Conservation (phyloP, 164 flowering plant species). For the Nymphaea colorata region DNA sequence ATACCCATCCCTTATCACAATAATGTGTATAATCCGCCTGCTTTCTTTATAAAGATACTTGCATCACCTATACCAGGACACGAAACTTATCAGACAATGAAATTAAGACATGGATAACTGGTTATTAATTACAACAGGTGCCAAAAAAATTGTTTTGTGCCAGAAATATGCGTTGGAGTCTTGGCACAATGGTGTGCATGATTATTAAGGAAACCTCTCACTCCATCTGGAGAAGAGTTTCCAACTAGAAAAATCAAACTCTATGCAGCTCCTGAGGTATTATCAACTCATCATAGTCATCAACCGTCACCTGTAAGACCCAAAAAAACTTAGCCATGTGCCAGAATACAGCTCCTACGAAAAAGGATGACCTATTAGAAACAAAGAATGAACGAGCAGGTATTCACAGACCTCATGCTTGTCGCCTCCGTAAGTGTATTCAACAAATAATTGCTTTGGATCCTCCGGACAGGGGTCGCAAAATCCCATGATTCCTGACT, state of each 20-base stretch:
- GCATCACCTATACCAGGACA: too few species aligned
- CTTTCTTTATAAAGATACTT: too few species aligned
- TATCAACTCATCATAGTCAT: slow-evolving; percentile 43
- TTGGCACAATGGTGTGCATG: too few species aligned
- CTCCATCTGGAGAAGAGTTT: too few species aligned
- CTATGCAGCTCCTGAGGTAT: slow-evolving; percentile 47
- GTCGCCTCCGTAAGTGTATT: slow-evolving; percentile 47
- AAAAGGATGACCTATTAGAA: background rate
- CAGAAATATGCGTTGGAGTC: too few species aligned
- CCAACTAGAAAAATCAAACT: slow-evolving; percentile 10
- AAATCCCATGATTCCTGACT: slow-evolving; percentile 97
- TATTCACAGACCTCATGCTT: slow-evolving; percentile 38
- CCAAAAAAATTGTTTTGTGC: too few species aligned
- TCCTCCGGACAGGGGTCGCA: slow-evolving; percentile 95
- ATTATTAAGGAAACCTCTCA: too few species aligned
- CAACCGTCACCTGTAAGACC: slow-evolving; percentile 34
- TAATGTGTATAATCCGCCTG: too few species aligned
- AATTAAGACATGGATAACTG: too few species aligned
- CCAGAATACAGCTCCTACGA: background rate
- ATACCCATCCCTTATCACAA: too few species aligned
- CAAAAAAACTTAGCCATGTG: slow-evolving; percentile 1
- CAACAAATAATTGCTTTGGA: slow-evolving; percentile 55
- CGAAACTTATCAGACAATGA: too few species aligned
- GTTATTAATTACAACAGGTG: too few species aligned
- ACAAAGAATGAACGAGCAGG: background rate